Base-by-base conservation (phyloP, 306 rosid genomes). In the Malus orientalis region DNA sequence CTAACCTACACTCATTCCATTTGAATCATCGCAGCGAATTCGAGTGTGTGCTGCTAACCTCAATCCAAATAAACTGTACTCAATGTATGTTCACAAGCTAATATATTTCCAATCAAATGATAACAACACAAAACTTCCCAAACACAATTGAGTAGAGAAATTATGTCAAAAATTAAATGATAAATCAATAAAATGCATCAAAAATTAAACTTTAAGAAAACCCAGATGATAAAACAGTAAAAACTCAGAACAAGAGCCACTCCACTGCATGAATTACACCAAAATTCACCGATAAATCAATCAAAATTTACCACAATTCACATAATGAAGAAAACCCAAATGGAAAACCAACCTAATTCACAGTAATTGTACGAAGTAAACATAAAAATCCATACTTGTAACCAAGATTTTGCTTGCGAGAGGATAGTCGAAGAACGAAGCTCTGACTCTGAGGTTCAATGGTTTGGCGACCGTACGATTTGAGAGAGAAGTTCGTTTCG, bases 371-470 rank as follows among this genome's bases (percentile, higher is more conserved):
- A 15, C 4, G 4, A 15, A 29, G 20, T 29, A 29, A 63, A 63
- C 13, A 45, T 7, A 76, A 11, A 70, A 40, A 29, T 3, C 4
- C 67, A 44, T 89, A 93, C 97, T 93, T 85, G 67, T 81, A 47
- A 91, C 86, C 71, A 91, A 55, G 64, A 93, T 76, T 89, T 87
- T 89, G 91, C 95, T 89, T 19, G 91, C 98, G 57, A 90, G 98
- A 2, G 98, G 93, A 71, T 79, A 89, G 30, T 86, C 87, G 49
- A 77, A 89, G 84, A 84, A 78, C 80, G 90, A 92, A 38, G 91
- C 82, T 82, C 81, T 78, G 76, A 91, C 82, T 82, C 79, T 76
- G 78, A 91, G 79, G 32, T 70, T 89, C 42, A 82, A 68, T 66
- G 84, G 74, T 72, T 33, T 74, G 80, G 55, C 44, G 2, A 14